Conservation (phyloP, 345 rosid genomes). For the Gossypium herbaceum region DNA sequence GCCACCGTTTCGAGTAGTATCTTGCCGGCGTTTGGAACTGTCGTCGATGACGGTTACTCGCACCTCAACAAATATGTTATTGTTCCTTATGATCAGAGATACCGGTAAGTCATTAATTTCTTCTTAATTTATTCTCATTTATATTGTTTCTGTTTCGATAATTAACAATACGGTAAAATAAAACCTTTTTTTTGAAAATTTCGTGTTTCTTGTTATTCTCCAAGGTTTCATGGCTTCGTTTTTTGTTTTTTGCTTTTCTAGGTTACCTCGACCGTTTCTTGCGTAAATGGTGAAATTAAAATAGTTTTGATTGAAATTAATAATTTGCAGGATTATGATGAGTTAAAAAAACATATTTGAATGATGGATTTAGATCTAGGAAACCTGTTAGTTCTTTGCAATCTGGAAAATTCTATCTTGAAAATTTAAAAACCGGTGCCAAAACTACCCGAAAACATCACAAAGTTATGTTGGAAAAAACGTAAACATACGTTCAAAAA, state of each 20-base stretch:
- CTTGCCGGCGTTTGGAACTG: conserved; percentile 86
- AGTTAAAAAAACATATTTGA: background rate
- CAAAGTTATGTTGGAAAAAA: no score
- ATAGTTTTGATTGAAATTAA: background rate
- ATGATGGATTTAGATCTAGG: background rate
- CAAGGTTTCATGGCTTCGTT: background rate
- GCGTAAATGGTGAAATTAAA: background rate
- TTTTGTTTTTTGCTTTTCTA: background rate
- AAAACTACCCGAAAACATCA: no score
- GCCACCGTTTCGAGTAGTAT: conserved; percentile 79
- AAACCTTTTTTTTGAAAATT: no score
- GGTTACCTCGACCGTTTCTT: background rate
- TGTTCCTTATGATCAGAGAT: conserved; percentile 82
- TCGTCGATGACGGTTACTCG: conserved; percentile 46
- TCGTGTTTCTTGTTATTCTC: background rate
- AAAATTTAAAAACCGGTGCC: no score
- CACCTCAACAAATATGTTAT: conserved; percentile 47
- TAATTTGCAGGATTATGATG: background rate
- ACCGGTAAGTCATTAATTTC: conserved; percentile 40
- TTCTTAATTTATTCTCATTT: background rate
- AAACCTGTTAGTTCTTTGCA: no score
- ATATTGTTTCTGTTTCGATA: background rate
- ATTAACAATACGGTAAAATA: background rate
- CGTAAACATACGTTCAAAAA: no score
- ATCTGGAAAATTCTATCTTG: no score